A percentile compares a stretch with the other conserved stretches of the same genome.
Evolutionary conservation across 2,329 filamentous ascomycete species (phyloP).

Genomic region (Pochonia chlamydosporia): DNA sequence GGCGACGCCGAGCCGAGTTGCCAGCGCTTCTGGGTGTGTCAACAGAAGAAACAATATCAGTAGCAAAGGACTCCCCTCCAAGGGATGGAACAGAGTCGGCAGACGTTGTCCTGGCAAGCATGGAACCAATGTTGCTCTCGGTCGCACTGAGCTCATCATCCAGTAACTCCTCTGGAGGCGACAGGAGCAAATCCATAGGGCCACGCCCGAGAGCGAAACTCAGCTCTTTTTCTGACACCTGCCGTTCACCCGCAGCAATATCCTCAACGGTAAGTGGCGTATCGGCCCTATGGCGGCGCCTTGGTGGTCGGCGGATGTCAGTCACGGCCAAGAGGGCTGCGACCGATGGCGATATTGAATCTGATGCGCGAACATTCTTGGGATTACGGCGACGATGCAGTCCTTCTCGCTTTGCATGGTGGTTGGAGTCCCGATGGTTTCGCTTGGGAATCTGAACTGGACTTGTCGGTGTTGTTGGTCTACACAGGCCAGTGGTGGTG

Average conservation of each 20-base stretch:
- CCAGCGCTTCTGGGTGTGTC: constrained; percentile 41
- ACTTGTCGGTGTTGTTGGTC: constrained; percentile 34
- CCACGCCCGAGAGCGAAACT: constrained; percentile 47
- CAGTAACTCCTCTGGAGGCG: constrained; percentile 51
- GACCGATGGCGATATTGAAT: constrained; percentile 52
- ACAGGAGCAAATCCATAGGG: constrained; percentile 54
- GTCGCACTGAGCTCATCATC: constrained; percentile 43
- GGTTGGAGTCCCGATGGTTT: constrained; percentile 29
- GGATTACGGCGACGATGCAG: constrained; percentile 28
- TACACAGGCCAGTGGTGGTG: constrained; percentile 20
- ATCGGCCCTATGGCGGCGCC: constrained; percentile 19
- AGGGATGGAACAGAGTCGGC: constrained; percentile 58
- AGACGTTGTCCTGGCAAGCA: constrained; percentile 49
- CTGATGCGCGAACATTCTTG: constrained; percentile 42
- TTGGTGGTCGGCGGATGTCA: constrained; percentile 45
- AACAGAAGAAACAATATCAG: constrained; percentile 42
- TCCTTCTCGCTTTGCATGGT: constrained; percentile 31
- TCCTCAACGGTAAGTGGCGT: constrained; percentile 47
- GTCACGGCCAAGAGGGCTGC: constrained; percentile 57
- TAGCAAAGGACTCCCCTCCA: constrained; percentile 46
- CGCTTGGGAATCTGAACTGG: constrained; percentile 51
- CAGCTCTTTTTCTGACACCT: constrained; percentile 53
- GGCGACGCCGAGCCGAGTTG: constrained; percentile 22
- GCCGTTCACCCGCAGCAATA: constrained; percentile 47
- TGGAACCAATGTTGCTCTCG: constrained; percentile 47